These are phyloP conservation scores for Ophiostoma novo-ulmi DNA, from an alignment of 2,329 filamentous ascomycete genomes.

Conservation along the genomic window DNA sequence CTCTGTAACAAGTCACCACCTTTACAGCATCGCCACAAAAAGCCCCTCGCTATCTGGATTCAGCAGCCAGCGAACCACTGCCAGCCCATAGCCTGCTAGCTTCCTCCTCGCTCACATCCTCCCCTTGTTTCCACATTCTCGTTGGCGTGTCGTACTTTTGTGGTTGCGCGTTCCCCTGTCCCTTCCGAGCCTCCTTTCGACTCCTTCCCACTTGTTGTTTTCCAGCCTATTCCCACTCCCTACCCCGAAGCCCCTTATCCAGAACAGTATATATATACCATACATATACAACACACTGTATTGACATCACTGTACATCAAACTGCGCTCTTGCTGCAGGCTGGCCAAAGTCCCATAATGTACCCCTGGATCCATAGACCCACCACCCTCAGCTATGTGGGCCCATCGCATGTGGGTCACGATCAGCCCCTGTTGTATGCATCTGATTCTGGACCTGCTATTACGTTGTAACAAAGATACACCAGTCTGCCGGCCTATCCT, in stretches of 20 bases:
- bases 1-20: too few species aligned
- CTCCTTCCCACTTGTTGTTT: neutral
- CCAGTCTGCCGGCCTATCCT: neutral
- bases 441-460: conserved; percentile 5
- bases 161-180: conserved; percentile 7
- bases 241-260: neutral
- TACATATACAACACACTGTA: neutral
- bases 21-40: neutral
- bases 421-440: conserved; percentile 24
- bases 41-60: neutral
- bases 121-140: conserved; percentile 8
- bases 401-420: conserved; percentile 5
- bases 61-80: neutral
- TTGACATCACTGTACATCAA: conserved; percentile 1
- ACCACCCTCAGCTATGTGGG: conserved; percentile 22
- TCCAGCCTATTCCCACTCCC: neutral
- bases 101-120: neutral
- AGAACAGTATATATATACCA: neutral
- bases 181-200: conserved; percentile 4
- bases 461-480: neutral
- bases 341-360: neutral
- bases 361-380: conserved; percentile 5
- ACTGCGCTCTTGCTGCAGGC: neutral
- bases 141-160: neutral
- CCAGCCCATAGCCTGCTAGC: neutral